Base-by-base conservation (phyloP, 208 protist genomes). In the Acanthamoeba castellanii region DNA sequence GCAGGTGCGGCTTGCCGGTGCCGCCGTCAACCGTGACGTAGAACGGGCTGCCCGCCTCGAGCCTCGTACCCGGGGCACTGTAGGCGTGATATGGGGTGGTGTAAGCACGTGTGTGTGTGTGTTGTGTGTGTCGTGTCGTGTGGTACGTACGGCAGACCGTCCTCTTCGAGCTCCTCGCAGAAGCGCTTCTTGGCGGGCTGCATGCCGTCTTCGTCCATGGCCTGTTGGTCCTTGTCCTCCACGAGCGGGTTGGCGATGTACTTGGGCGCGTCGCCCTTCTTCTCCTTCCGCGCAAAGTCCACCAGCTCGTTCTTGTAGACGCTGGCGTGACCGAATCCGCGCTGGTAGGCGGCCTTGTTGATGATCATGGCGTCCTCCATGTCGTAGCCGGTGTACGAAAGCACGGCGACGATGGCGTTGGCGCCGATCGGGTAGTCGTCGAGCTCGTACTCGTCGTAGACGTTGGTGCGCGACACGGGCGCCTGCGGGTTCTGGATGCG, bases 321-420 rank as follows among this genome's bases (percentile, higher is more conserved):
- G 57, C 97, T 98, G 20, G 98, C 99, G 95, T 99, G 98, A 74
- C 98, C 97, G 97, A 99, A 99, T 45, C 99, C 99, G 72, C 99
- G 97, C 95, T 99, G 99, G 52, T 98, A 98, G 6, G 99, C 97
- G 0, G 98, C 98, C 96, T 99, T 99, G 97, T 99, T 99, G 92
- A 99, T 96, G 76, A 99, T 99, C 92, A 99, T 99, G 32, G 99
- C 99, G 96, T 99, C 99, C 96, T 99, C 99, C 99, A 99, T 99
- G 97, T 99, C 99, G 97, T 99, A 99, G 85, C 99, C 99, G 9
- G 99, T 99, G 98, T 99, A 99, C 30, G 99, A 98, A 93, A 99
- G 97, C 89, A 99, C 99, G 37, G 99, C 99, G 55, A 99, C 98
- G n/a, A 99, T 97, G 27, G 99, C 99, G 97, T 99, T 99, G 13